Percentiles rank a stretch among this genome's conserved stretches.
Conservation (phyloP, 2,329 filamentous ascomycete genomes). For the Cladosporium sp. region DNA sequence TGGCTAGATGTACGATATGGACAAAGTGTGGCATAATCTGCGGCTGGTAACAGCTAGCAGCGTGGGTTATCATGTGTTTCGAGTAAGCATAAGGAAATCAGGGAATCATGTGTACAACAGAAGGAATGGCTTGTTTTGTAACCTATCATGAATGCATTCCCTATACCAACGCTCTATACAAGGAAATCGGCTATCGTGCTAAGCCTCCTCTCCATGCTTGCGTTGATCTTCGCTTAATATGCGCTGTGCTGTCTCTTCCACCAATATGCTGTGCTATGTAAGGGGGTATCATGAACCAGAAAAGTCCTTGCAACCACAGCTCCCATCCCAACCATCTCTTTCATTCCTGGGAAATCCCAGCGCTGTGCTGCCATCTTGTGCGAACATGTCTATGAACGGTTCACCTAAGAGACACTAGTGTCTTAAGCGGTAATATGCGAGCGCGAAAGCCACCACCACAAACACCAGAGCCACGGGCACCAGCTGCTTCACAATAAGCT, state of each 20-base stretch:
- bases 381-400: background rate
- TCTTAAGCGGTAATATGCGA: background rate
- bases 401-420: background rate
- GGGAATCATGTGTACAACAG: no score
- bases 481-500: background rate
- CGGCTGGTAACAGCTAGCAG: no score
- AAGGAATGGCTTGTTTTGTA: no score
- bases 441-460: background rate
- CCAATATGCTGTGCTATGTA: background rate
- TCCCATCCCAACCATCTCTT: background rate
- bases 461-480: background rate
- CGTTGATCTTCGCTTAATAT: background rate
- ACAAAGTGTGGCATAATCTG: no score
- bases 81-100: no score
- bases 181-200: no score
- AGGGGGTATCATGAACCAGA: slow-evolving; percentile 2
- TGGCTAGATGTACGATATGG: no score
- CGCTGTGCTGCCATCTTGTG: background rate
- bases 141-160: no score
- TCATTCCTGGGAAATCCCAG: background rate
- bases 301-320: background rate
- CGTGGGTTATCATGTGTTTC: no score
- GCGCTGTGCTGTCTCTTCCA: background rate
- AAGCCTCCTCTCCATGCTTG: no score
- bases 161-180: no score